These are phyloP conservation scores for Globisporangium nodosum DNA, from an alignment of 352 stramenopile species.

Conservation along the genomic window DNA sequence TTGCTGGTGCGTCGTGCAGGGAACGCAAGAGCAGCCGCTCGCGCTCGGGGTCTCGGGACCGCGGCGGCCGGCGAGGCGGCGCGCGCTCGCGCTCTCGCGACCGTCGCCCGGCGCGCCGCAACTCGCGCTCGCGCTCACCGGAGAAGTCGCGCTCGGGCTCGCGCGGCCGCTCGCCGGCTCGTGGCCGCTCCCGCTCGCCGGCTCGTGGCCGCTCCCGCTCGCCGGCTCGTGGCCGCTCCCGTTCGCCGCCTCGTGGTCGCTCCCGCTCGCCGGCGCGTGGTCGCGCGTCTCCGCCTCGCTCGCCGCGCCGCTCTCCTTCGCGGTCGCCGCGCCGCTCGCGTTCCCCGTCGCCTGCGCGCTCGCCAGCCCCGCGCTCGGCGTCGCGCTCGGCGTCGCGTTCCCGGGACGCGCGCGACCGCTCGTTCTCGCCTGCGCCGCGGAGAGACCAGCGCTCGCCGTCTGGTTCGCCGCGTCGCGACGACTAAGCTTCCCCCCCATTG, in stretches of 20 bases:
- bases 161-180: conserved; percentile 11
- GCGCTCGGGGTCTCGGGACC: conserved; percentile 30
- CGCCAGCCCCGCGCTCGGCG: conserved; percentile 28
- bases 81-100: conserved; percentile 42
- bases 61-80: conserved; percentile 15
- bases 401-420: conserved; percentile 27
- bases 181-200: conserved; percentile 22
- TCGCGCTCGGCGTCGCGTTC: conserved; percentile 26
- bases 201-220: conserved; percentile 19
- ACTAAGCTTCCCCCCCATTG: conserved; percentile 1
- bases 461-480: conserved; percentile 40
- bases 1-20: background rate
- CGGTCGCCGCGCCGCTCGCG: conserved; percentile 15
- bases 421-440: conserved; percentile 31
- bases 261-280: conserved; percentile 20
- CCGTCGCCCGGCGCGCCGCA: conserved; percentile 33
- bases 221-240: conserved; percentile 21
- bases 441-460: conserved; percentile 53
- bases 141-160: background rate
- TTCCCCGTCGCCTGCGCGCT: conserved; percentile 27
- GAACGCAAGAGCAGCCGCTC: conserved; percentile 26
- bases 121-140: conserved; percentile 43
- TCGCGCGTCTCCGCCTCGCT: conserved; percentile 25
- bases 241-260: conserved; percentile 18
- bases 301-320: conserved; percentile 15